Base-by-base conservation (phyloP, 1,139 yeast genomes). In the Debaryomyces udenii region DNA sequence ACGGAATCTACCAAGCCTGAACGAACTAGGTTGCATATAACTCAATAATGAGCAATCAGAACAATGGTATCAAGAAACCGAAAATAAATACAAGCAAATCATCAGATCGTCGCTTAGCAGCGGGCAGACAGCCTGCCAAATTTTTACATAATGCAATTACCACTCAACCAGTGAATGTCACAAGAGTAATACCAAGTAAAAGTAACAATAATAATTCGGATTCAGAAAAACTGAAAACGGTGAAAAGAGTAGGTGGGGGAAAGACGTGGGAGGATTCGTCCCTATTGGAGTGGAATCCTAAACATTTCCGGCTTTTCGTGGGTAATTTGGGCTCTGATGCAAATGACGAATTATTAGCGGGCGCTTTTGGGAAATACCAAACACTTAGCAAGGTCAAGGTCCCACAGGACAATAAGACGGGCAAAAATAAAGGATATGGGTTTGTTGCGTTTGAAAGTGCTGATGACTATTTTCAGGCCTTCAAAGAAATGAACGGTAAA, bases 241-340 rank as follows among this genome's bases (percentile, higher is more conserved):
- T 73, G 10, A 60, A 60, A 39, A 57, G 78, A 30, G 50, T 55
- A 6, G 77, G 65, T 0, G 80, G 79, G 2, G 78, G 79, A 4
- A 60, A 67, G 46, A 59, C 61, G 10, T 76, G 83, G 81, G 72
- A 68, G 40, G 82, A 78, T 48, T 48, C 64, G 7, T 53, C 78
- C 3, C 59, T 78, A 31, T 61, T 70, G 15, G 81, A 76, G 29
- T 82, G 87, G 87, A 74, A 81, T 50, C 85, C 83, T 15, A 64
- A 70, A n/a, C 89, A 84, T 55, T 86, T 82, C 59, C 64, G 90
- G 26, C 63, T 86, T 10, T 86, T 85, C 62, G 87, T 86, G 7
- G 94, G 94, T 0, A 86, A 86, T 51, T 61, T 86, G 31, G 87
- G 89, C 0, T 70, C 75, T 3, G 93, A 85, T 50, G 91, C 81